phyloP scores from a whole-genome alignment of 768 basidiomycete species.

The Chalciporus chontae region DNA sequence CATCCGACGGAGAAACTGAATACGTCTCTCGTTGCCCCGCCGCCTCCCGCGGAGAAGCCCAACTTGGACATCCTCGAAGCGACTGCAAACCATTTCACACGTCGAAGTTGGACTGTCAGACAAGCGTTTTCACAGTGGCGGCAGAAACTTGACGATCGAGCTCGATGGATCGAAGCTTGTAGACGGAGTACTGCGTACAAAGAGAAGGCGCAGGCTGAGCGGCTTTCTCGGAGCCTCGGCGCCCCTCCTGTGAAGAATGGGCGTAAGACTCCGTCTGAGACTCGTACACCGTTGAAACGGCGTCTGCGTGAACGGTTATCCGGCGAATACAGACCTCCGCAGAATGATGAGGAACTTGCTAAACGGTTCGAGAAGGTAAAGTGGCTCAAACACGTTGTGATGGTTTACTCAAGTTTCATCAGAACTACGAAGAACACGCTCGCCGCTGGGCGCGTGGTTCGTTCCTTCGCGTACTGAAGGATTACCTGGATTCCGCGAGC shows the following conservation, averaged over 20 bases:
- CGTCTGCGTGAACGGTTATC: conserved; percentile 36
- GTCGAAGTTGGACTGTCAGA: conserved; percentile 39
- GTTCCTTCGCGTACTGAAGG: conserved; percentile 44
- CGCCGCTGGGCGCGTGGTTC: conserved; percentile 73
- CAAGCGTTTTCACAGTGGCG: conserved; percentile 45
- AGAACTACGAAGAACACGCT: conserved; percentile 73
- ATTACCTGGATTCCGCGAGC: conserved; percentile 36
- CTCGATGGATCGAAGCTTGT: conserved; percentile 61
- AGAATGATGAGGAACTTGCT: conserved; percentile 64
- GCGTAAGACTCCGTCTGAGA: conserved; percentile 27
- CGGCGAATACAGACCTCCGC: conserved; percentile 46
- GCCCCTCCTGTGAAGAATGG: conserved; percentile 16
- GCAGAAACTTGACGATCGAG: conserved; percentile 40
- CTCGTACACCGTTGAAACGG: conserved; percentile 18
- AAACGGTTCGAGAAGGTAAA: conserved; percentile 65
- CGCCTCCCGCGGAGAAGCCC: conserved; percentile 12
- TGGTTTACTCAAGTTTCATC: conserved; percentile 12
- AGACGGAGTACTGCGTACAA: conserved; percentile 59
- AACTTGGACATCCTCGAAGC: conserved; percentile 31
- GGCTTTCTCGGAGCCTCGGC: conserved; percentile 27
- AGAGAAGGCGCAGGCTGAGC: conserved; percentile 40
- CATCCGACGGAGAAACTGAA: conserved; percentile 2
- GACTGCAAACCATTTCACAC: conserved; percentile 42
- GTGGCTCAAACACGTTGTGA: background rate
- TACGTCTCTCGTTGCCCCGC: background rate